Percentiles rank a stretch among this genome's conserved stretches.
These are phyloP conservation scores for Jatropha curcas DNA, from an alignment of 345 rosid species.

Conservation along the genomic window DNA sequence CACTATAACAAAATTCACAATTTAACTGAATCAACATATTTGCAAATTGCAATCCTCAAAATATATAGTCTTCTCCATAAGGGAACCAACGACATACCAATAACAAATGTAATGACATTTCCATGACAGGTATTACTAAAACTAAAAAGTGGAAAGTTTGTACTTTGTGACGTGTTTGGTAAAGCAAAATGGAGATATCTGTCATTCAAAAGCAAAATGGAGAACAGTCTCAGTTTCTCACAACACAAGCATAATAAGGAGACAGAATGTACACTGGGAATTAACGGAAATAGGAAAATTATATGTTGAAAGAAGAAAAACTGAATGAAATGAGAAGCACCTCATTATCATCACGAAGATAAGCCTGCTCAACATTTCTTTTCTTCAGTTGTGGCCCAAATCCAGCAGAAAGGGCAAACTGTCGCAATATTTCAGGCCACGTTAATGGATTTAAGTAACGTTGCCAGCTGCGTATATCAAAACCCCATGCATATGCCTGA, in stretches of 20 bases:
- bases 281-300: conserved; percentile 6
- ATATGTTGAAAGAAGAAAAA: neutral
- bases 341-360: conserved; percentile 61
- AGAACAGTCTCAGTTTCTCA: neutral
- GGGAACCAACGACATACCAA: no score
- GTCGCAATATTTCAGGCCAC: conserved; percentile 93
- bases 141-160: no score
- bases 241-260: neutral
- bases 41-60: no score
- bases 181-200: no score
- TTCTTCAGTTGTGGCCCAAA: conserved; percentile 76
- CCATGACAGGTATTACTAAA: no score
- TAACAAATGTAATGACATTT: no score
- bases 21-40: no score
- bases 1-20: neutral
- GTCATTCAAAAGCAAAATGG: neutral
- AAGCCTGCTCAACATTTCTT: conserved; percentile 45
- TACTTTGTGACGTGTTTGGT: no score
- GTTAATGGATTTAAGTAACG: conserved; percentile 68
- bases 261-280: no score
- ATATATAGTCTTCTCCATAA: no score
- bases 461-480: conserved; percentile 79
- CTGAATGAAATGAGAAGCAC: conserved; percentile 31
- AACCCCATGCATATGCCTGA: conserved; percentile 96
- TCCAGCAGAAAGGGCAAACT: conserved; percentile 78